Evolutionary conservation across 2,329 filamentous ascomycete species (phyloP), one percentile per base, ranked within the genome.

Genomic region (Epichloe festucae): DNA sequence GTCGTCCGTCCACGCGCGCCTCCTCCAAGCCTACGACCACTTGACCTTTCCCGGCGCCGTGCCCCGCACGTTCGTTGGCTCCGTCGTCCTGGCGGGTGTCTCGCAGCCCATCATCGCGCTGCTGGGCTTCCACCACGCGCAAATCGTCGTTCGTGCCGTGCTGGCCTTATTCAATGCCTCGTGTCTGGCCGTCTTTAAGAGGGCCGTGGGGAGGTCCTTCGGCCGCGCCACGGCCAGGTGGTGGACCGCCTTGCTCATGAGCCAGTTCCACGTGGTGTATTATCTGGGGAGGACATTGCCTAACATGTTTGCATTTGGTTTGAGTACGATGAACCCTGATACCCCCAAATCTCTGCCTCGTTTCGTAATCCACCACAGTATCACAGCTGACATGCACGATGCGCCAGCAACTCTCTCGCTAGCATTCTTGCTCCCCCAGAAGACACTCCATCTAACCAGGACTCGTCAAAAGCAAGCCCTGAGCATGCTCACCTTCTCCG

Each of bases 281-380:
- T 98, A 98, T 71, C 85, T 90, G 14, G 93, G 89, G 15, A 78
- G 93, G 54, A 93, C 89, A 2, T 71, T 98, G 57, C 93, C 93
- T 2, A 98, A 98, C 65, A 95, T 94, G 85, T 95, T 96, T 69
- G 90, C 93, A 19, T 93, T 97, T 70, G 80, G 82, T 10, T 70
- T 96, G 53, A 88, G 85, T 91, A 73, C 68, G 83, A 75, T 38
- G 27, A 6, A 38, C 27, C 45, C 27, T 1, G 12, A 31, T 10
- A 35, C 15, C 40, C 23, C 35, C 45, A 21, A 19, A 14, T n/a
- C 11, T 42, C 21, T 11, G 3, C 36, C 23, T 39, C 10, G 10
- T 27, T 14, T 3, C 36, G 5, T n/a, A n/a, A 39, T 12, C 36
- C 36, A 14, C 36, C 36, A 14, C 36, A 31, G 8, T 11, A 11